Evolutionary conservation across 495 filamentous ascomycete species (phyloP), one percentile per base, ranked within the genome.

Genomic region (Penicillium argentinense): DNA sequence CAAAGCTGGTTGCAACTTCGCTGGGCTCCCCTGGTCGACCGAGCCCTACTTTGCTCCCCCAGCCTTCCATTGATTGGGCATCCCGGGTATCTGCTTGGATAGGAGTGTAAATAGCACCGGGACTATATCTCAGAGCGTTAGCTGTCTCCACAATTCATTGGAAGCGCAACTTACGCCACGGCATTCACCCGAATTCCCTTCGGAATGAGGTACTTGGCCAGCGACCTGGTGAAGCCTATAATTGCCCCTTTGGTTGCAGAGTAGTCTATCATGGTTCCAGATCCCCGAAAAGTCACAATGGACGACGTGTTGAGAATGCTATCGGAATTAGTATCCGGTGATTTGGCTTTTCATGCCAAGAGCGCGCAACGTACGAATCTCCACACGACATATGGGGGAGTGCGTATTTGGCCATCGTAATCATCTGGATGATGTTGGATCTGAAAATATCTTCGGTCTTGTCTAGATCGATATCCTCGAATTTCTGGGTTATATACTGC

Each of bases 131-230:
- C 8, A 4, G 46, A 9, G 12, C 12, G 5, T 7, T 14, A 9
- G 8, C 5, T 24, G 4, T 16, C 14, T 21, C 13, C 17, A 40
- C 1, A 47, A 27, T 13, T 11, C 14, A 13, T 22, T 9, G 34
- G 40, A 17, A 67, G 6, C 0, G 9, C 12, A 30, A 48, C 75
- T 63, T 54, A 78, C 66, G 79, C 79, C 9, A 85, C 81, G 14
- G 72, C 76, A 50, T 86, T 86, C 19, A 85, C 81, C 0, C 79
- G 62, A 49, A 86, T 86, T 5, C 81, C 82, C 57, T 79, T 81
- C 2, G 74, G 63, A 8, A 74, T 66, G 23, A 84, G 63, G 23
- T 84, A 69, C 43, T 71, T 64, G 3, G 80, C 76, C 29, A 85
- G 61, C 18, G 75, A 63, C 16, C 76, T 66, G 2, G 84, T 86